Percentiles rank a stretch among this genome's conserved stretches.
phyloP scores from a whole-genome alignment of 2,329 filamentous ascomycete species.

The Torrubiella hemipterigena region DNA sequence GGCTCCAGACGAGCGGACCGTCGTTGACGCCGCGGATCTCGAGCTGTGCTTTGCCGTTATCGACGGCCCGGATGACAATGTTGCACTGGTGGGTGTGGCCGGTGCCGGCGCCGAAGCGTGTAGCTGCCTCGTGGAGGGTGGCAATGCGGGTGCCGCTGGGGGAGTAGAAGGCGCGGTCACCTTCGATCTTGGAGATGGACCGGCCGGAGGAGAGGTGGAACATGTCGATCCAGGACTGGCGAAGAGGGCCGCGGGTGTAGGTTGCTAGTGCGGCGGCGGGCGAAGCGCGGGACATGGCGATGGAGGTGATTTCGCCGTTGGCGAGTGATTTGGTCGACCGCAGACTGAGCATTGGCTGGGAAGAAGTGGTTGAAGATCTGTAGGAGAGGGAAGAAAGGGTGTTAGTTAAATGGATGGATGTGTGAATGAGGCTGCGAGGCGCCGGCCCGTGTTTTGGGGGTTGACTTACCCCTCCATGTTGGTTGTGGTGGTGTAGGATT shows the following conservation, averaged over 20 bases:
- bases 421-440: too few relatives aligned
- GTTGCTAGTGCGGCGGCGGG: conserved; percentile 16
- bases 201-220: conserved; percentile 16
- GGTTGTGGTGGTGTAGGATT: too few relatives aligned
- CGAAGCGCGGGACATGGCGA: conserved; percentile 16
- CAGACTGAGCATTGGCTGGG: too few relatives aligned
- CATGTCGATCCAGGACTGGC: conserved; percentile 23
- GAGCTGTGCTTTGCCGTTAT: conserved; percentile 16
- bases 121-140: conserved; percentile 17
- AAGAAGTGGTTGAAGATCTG: too few relatives aligned
- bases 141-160: conserved; percentile 2
- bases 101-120: conserved; percentile 15
- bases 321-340: conserved; percentile 14
- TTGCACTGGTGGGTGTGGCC: conserved; percentile 18
- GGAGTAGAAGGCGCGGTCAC: conserved; percentile 19
- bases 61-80: conserved; percentile 18
- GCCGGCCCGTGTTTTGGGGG: too few relatives aligned
- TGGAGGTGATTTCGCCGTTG: conserved; percentile 18
- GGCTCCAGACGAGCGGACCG: conserved; percentile 20
- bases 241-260: conserved; percentile 15
- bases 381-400: too few relatives aligned
- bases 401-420: too few relatives aligned
- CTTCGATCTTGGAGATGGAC: conserved; percentile 17
- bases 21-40: conserved; percentile 18
- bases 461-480: too few relatives aligned